Percentiles rank a stretch among this genome's conserved stretches.
These are phyloP conservation scores for Vigna nakashimae DNA, from an alignment of 306 rosid genomes.

Conservation along the genomic window DNA sequence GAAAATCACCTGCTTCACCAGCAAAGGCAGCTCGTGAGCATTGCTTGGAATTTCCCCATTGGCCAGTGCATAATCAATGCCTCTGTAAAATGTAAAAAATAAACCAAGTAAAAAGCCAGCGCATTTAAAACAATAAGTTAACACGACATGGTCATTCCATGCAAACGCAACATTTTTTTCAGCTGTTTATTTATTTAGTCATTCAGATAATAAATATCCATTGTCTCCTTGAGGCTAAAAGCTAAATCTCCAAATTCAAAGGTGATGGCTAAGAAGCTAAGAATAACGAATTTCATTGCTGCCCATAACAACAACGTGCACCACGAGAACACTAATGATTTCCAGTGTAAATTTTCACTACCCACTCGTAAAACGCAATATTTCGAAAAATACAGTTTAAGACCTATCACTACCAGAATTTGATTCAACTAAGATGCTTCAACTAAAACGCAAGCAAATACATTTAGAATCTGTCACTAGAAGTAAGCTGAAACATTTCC, in stretches of 20 bases:
- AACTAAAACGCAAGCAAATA: neutral
- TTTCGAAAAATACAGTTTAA: neutral
- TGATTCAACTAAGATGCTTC: neutral
- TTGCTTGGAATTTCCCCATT: slow-evolving; percentile 57
- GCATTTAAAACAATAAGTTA: slow-evolving; percentile 20
- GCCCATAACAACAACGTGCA: neutral
- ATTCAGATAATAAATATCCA: neutral
- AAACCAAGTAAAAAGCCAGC: slow-evolving; percentile 41
- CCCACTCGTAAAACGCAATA: neutral
- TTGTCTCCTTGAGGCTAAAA: no score
- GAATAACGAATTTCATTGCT: neutral
- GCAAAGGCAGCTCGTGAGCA: slow-evolving; percentile 53
- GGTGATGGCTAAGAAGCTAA: no score
- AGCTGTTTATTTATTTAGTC: slow-evolving; percentile 1
- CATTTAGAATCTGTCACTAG: neutral
- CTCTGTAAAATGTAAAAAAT: slow-evolving; percentile 58
- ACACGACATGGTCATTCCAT: neutral
- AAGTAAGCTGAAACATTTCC: neutral
- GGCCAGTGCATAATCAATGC: slow-evolving; percentile 78
- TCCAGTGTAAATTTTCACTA: neutral
- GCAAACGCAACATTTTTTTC: slow-evolving; percentile 12
- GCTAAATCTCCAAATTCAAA: no score
- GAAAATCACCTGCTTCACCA: slow-evolving; percentile 74
- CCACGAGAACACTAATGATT: neutral
- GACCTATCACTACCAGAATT: neutral